Base-by-base conservation (phyloP, 1,284 basidiomycete genomes). In the Rhodofomes roseus region DNA sequence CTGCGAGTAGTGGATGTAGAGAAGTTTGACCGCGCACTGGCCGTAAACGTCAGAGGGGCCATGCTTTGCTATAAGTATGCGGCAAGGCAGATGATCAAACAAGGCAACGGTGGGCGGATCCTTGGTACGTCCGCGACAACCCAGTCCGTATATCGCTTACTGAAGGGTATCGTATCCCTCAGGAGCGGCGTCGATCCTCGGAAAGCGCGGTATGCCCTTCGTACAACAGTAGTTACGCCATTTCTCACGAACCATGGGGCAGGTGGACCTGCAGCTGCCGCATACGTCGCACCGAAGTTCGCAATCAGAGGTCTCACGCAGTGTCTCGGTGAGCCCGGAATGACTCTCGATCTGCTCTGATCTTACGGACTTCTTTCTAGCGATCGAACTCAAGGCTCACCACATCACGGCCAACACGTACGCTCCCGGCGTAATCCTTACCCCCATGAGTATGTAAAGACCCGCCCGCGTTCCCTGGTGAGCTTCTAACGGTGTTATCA, bases 41-140 rank as follows among this genome's bases (percentile, higher is more conserved):
- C 58, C 20, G 61, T 70, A 53, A 71, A 71, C 59, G 62, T 69
- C 20, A 63, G 64, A 52, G 70, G 70, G 31, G 62, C 65, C n/a
- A 63, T 70, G 46, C 58, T 69, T 14, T 71, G 68, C 62, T 72
- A 71, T 61, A 69, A 70, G 59, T 66, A 69, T 14, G 71, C 69
- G 1, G 70, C 68, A 23, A 50, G 55, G 43, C 65, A 70, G 56
- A 70, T 71, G 69, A 66, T 72, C 62, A 63, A 64, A 55, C 70
- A 72, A 60, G 69, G 68, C 29, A 60, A 61, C 2, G 71, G 71
- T 2, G 71, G 71, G 11, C 54, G 68, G 23, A 64, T 72, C 20
- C 68, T 72, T 40, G 71, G 64, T 66, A 48, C 12, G 53, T 41
- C 9, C 16, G 18, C 6, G 31, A 31, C 9, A 4, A 7, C 41